Conservation (phyloP, 805 yeast species). For the Nakazawaea ishiwadae region DNA sequence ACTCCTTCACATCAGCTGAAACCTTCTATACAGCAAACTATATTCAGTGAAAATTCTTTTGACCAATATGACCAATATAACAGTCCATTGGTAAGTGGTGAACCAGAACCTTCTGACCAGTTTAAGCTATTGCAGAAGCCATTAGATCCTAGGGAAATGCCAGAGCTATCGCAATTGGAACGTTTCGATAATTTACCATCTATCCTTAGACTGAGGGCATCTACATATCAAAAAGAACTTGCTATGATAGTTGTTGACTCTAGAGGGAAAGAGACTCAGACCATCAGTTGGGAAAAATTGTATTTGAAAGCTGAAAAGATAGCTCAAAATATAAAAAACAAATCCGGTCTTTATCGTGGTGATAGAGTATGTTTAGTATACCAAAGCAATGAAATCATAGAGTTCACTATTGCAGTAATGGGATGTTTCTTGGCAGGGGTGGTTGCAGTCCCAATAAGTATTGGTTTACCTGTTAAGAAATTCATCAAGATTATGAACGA, state of each 20-base stretch:
- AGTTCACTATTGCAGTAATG: conserved; percentile 78
- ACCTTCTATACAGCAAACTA: conserved; percentile 11
- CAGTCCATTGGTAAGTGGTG: neutral
- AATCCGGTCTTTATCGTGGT: conserved; percentile 67
- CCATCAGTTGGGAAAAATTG: conserved; percentile 87
- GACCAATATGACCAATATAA: neutral
- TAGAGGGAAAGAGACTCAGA: conserved; percentile 72
- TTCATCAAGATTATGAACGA: conserved; percentile 64
- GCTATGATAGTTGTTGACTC: conserved; percentile 72
- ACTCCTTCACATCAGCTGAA: conserved; percentile 12
- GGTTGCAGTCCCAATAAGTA: conserved; percentile 89
- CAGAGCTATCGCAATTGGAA: conserved; percentile 30
- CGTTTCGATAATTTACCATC: conserved; percentile 62
- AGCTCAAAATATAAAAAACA: conserved; percentile 76
- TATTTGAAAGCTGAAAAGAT: conserved; percentile 80
- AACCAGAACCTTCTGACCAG: conserved; percentile 10
- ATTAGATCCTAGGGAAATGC: conserved; percentile 53
- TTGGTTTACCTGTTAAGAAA: conserved; percentile 64
- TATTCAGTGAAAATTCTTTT: conserved; percentile 12
- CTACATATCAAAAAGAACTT: conserved; percentile 54
- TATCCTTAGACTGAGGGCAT: conserved; percentile 69
- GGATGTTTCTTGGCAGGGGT: conserved; percentile 94
- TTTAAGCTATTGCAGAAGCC: conserved; percentile 48
- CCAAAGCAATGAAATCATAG: conserved; percentile 78
- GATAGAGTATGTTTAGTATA: conserved; percentile 84